These are phyloP conservation scores for Rhinocladiella mackenziei DNA, from an alignment of 2,329 filamentous ascomycete genomes.

Conservation along the genomic window DNA sequence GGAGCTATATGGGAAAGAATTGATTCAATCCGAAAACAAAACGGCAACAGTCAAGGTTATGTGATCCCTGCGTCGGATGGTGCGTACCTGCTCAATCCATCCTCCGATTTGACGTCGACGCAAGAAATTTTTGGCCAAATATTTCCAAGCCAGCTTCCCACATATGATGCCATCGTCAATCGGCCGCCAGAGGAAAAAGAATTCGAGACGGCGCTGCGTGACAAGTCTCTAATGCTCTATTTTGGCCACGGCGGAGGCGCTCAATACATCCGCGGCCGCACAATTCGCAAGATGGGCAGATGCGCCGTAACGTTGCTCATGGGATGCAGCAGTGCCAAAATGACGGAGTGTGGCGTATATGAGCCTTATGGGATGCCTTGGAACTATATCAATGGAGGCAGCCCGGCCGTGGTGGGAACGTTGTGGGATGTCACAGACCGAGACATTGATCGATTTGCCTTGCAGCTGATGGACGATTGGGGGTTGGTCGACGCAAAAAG, in stretches of 20 bases:
- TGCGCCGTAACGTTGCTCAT: constrained; percentile 86
- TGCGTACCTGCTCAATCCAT: constrained; percentile 82
- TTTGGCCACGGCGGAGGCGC: constrained; percentile 94
- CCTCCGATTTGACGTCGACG: constrained; percentile 75
- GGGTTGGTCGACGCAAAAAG: constrained; percentile 59
- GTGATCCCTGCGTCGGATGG: constrained; percentile 33
- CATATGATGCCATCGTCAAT: constrained; percentile 54
- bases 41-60: constrained; percentile 16
- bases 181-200: constrained; percentile 71
- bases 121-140: constrained; percentile 65
- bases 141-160: constrained; percentile 18
- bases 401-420: constrained; percentile 82
- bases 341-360: constrained; percentile 78
- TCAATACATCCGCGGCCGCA: constrained; percentile 85
- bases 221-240: constrained; percentile 75
- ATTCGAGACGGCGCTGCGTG: constrained; percentile 64
- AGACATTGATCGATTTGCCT: constrained; percentile 91
- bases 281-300: constrained; percentile 70
- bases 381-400: constrained; percentile 85
- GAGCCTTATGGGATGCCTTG: constrained; percentile 87
- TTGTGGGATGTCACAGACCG: constrained; percentile 98
- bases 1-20: constrained; percentile 75
- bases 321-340: constrained; percentile 83
- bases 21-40: constrained; percentile 30
- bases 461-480: constrained; percentile 77